Evolutionary conservation across 805 yeast species (phyloP).

Genomic region (Ogataea allantospora): DNA sequence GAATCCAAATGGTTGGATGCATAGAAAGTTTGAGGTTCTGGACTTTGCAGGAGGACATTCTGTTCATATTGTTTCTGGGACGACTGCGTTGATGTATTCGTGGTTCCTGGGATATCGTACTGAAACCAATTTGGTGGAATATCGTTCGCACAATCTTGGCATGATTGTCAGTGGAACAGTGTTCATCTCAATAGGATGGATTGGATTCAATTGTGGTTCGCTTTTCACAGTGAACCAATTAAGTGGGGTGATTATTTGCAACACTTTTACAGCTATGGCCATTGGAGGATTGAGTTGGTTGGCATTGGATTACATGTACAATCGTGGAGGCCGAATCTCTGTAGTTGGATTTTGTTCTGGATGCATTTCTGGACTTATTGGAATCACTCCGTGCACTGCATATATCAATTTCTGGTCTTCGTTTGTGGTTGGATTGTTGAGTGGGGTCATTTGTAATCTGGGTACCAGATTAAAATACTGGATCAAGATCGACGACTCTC

Average conservation of each 20-base stretch:
- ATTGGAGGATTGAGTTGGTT: constrained; percentile 87
- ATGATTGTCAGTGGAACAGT: constrained; percentile 81
- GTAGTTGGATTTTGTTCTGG: constrained; percentile 94
- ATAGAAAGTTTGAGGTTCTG: constrained; percentile 66
- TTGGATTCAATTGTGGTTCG: constrained; percentile 88
- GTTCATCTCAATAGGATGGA: constrained; percentile 86
- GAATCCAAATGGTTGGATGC: constrained; percentile 89
- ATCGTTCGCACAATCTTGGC: constrained; percentile 85
- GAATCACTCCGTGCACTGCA: constrained; percentile 93
- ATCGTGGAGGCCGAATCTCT: constrained; percentile 68
- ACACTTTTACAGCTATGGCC: constrained; percentile 77
- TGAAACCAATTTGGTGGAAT: constrained; percentile 62
- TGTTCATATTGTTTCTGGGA: constrained; percentile 83
- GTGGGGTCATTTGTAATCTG: constrained; percentile 80
- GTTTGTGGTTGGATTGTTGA: constrained; percentile 67
- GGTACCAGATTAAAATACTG: constrained; percentile 79
- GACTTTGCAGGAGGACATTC: constrained; percentile 97
- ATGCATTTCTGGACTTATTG: constrained; percentile 85
- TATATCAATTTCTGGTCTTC: constrained; percentile 83
- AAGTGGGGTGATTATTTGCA: constrained; percentile 78
- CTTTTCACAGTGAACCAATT: constrained; percentile 71
- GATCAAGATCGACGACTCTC: constrained; percentile 76
- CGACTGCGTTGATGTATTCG: constrained; percentile 80
- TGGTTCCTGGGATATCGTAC: constrained; percentile 71
- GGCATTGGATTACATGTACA: constrained; percentile 63